These are phyloP conservation scores for Dothideomycetidae sp. DNA, from an alignment of 2,329 filamentous ascomycete species.

Conservation along the genomic window DNA sequence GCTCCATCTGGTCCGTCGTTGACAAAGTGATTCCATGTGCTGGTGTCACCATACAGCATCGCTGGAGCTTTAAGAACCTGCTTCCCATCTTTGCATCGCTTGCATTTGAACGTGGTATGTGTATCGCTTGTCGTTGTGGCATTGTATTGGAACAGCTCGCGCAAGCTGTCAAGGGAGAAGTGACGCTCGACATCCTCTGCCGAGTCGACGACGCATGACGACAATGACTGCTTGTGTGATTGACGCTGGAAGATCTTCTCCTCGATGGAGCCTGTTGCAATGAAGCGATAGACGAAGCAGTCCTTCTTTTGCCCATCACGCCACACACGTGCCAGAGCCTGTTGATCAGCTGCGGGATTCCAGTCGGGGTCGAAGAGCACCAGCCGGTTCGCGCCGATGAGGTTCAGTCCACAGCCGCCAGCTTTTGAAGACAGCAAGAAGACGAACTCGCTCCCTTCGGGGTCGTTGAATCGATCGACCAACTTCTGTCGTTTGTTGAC, in stretches of 20 bases:
- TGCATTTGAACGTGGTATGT: constrained; percentile 97
- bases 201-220: constrained; percentile 89
- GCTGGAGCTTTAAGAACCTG: constrained; percentile 84
- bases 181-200: constrained; percentile 95
- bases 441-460: constrained; percentile 75
- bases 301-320: constrained; percentile 98
- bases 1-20: constrained; percentile 51
- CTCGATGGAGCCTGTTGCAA: constrained; percentile 92
- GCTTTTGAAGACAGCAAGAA: constrained; percentile 96
- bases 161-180: constrained; percentile 78
- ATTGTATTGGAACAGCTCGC: constrained; percentile 89
- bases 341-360: constrained; percentile 96
- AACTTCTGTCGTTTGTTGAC: constrained; percentile 94
- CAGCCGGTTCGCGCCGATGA: constrained; percentile 86
- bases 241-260: constrained; percentile 99
- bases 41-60: constrained; percentile 94
- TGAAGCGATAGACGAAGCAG: constrained; percentile 99
- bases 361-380: constrained; percentile 89
- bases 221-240: constrained; percentile 93
- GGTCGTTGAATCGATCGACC: constrained; percentile 95
- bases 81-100: constrained; percentile 67
- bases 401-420: constrained; percentile 87
- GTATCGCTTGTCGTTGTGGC: constrained; percentile 78
- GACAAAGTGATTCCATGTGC: constrained; percentile 97
- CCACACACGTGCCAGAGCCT: constrained; percentile 94